Conservation (phyloP, 2,329 filamentous ascomycete genomes). For the Triangularia setosa region DNA sequence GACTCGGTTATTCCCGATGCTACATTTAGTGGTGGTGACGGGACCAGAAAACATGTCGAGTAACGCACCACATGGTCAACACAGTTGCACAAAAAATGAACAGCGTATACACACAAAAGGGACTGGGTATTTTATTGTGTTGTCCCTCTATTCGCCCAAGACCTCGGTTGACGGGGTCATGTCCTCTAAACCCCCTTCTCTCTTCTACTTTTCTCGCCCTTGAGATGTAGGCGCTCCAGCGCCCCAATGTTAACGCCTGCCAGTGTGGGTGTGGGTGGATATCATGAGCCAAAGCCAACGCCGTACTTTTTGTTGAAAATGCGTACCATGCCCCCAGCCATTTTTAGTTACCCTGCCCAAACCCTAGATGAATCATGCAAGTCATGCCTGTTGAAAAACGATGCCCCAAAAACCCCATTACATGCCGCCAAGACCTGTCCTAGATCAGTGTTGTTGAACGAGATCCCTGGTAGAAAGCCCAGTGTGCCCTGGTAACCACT, state of each 20-base stretch:
- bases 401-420: constrained; percentile 18
- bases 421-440: constrained; percentile 22
- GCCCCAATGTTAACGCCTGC: constrained; percentile 31
- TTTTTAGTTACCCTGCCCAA: constrained; percentile 29
- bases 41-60: background rate
- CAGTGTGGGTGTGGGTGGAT: constrained; percentile 29
- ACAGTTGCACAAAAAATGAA: background rate
- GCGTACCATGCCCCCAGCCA: constrained; percentile 30
- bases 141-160: constrained; percentile 12
- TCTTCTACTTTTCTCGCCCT: constrained; percentile 35
- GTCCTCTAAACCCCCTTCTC: constrained; percentile 26
- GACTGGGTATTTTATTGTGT: constrained; percentile 12
- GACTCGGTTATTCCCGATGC: background rate
- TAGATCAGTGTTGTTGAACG: constrained; percentile 24
- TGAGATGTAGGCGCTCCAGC: constrained; percentile 32
- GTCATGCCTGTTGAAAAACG: constrained; percentile 31
- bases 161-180: constrained; percentile 43
- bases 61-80: background rate
- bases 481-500: background rate
- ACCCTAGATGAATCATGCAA: constrained; percentile 28
- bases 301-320: constrained; percentile 36
- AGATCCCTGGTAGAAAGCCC: constrained; percentile 18
- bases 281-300: constrained; percentile 34
- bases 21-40: background rate
- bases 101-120: background rate